Conservation (phyloP, 2,329 filamentous ascomycete species). For the Fusarium concolor region DNA sequence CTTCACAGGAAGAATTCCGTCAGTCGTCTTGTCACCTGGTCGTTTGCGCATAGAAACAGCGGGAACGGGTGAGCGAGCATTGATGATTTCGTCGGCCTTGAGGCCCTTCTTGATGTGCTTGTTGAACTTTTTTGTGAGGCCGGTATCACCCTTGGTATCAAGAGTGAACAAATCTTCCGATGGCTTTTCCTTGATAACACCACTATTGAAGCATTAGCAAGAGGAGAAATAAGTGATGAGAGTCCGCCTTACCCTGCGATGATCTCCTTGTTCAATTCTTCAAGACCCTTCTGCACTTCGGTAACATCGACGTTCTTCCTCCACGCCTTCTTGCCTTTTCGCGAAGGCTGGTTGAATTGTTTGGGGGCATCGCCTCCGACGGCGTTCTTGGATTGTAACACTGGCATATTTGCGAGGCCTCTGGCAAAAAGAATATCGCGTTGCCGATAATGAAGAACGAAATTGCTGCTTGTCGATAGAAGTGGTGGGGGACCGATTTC, state of each 20-base stretch:
- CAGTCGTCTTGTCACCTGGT: constrained; percentile 73
- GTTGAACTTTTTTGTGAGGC: constrained; percentile 72
- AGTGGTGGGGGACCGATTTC: constrained; percentile 45
- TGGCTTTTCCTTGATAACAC: constrained; percentile 84
- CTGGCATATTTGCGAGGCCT: constrained; percentile 61
- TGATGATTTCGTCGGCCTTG: constrained; percentile 92
- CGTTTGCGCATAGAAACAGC: constrained; percentile 85
- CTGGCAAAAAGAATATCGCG: constrained; percentile 21
- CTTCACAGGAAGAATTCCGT: constrained; percentile 81
- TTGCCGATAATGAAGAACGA: constrained; percentile 24
- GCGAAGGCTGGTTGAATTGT: constrained; percentile 87
- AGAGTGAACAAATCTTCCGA: constrained; percentile 87
- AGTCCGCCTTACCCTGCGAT: constrained; percentile 77
- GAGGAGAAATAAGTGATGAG: not conserved
- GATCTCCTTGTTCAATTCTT: constrained; percentile 87
- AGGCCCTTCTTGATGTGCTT: constrained; percentile 80
- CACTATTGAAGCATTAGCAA: constrained; percentile 63
- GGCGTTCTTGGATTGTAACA: constrained; percentile 58
- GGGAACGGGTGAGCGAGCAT: constrained; percentile 82
- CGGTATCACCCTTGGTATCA: constrained; percentile 78
- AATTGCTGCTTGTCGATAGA: constrained; percentile 39
- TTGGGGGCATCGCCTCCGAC: constrained; percentile 73
- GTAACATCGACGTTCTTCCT: constrained; percentile 97
- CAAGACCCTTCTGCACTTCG: constrained; percentile 84
- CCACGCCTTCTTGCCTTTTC: constrained; percentile 99